Conservation (phyloP, 2,329 filamentous ascomycete genomes). For the Pseudopyrenochaeta lycopersici region DNA sequence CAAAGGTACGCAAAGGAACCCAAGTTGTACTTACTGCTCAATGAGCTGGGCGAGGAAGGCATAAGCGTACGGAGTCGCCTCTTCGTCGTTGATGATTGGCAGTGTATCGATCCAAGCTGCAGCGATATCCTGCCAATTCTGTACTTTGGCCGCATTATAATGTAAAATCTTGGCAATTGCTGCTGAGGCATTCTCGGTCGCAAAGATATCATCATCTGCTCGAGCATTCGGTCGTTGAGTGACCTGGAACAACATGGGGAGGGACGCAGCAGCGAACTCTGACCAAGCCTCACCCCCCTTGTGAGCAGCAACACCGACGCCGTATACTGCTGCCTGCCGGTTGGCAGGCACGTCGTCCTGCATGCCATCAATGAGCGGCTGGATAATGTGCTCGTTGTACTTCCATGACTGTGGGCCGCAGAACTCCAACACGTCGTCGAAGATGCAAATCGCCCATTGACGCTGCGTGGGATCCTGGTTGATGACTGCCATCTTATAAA, state of each 20-base stretch:
- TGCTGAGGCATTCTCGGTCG: conserved; percentile 96
- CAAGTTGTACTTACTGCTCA: conserved; percentile 79
- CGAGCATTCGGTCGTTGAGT: conserved; percentile 83
- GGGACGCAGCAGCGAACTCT: conserved; percentile 80
- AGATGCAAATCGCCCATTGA: conserved; percentile 98
- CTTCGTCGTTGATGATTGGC: conserved; percentile 93
- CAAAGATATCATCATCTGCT: conserved; percentile 92
- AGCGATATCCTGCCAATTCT: conserved; percentile 78
- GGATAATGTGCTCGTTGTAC: conserved; percentile 85
- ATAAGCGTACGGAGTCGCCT: conserved; percentile 96
- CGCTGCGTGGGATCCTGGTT: conserved; percentile 87
- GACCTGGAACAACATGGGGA: conserved; percentile 85
- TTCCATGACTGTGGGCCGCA: conserved; percentile 88
- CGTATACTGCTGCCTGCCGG: conserved; percentile 93
- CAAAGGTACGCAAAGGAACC: not conserved
- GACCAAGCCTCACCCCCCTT: conserved; percentile 89
- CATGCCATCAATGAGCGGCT: conserved; percentile 87
- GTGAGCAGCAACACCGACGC: conserved; percentile 93
- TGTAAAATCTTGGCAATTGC: conserved; percentile 97
- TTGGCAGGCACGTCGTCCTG: conserved; percentile 88
- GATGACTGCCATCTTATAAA: conserved; percentile 85
- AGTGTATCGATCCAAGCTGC: conserved; percentile 90
- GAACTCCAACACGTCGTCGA: conserved; percentile 98
- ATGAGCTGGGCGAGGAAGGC: conserved; percentile 91
- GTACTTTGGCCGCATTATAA: conserved; percentile 81